Evolutionary conservation across 768 basidiomycete genomes (phyloP), one percentile per base, ranked within the genome.

Genomic region (Agaricus subrufescens): DNA sequence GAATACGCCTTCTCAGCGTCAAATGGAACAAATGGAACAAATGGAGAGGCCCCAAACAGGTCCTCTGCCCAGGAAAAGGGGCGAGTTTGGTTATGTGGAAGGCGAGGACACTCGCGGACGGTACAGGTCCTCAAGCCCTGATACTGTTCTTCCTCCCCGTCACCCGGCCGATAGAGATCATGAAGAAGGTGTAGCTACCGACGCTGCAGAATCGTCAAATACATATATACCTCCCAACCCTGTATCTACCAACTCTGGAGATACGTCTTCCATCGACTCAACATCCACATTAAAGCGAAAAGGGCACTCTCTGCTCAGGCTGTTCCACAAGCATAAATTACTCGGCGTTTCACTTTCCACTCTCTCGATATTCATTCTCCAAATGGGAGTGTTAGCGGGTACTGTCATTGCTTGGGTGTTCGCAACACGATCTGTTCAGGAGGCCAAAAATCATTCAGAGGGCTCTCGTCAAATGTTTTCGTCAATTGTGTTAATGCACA

Each of bases 71-170:
- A 66, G 64, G 44, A 87, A 87, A 66, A 74, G 78, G 19, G 87
- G 85, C 27, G 86, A 87, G 63, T 82, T 89, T 50, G 86, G 86
- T 23, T 89, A 73, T 63, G 58, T 72, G 29, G 83, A 83, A 52
- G 73, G 68, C 10, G 51, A 72, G 19, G 73, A 73, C 53, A 30
- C 4, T 8, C 39, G 27, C 25, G 34, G 45, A n/a, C 30, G 3
- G 30, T 44, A 42, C 23, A 26, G 55, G 25, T 50, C 48, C 45
- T 45, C 55, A 3, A 56, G 55, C 26, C 66, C 60, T 34, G 59
- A 62, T 56, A 57, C 58, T 50, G 50, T 59, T 45, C 64, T 67
- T 11, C 81, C 79, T n/a, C 71, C 68, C 15, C 71, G 79, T 42
- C 83, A 85, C 66, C 84, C 81, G 26, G 80, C 79, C 37, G 81